A percentile compares a stretch with the other conserved stretches of the same genome.
These are phyloP conservation scores for Fraxinus ornus DNA, from an alignment of 305 asterid genomes.

Conservation along the genomic window DNA sequence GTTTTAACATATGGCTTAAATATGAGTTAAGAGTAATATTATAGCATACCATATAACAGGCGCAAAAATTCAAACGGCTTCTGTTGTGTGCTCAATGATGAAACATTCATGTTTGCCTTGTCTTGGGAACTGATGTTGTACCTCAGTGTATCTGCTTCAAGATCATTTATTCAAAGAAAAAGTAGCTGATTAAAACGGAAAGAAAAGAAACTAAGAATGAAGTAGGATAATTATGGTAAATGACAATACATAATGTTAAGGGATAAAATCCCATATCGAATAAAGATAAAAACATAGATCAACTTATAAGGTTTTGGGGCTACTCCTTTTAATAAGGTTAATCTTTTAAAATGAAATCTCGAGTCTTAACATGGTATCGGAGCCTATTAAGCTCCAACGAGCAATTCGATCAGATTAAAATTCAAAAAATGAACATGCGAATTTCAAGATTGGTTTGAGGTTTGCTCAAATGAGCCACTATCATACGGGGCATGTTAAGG, in stretches of 20 bases:
- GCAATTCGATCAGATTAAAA: not conserved
- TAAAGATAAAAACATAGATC: not conserved
- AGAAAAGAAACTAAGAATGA: not conserved
- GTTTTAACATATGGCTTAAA: not conserved
- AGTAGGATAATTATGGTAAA: not conserved
- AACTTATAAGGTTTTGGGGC: not conserved
- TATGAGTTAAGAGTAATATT: not conserved
- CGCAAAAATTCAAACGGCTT: constrained; percentile 46
- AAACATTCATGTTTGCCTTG: constrained; percentile 25
- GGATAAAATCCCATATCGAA: not conserved
- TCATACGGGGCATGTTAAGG: too few species aligned
- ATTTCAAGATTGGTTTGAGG: not conserved
- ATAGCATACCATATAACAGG: constrained; percentile 43
- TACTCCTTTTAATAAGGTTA: not conserved
- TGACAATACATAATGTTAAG: not conserved
- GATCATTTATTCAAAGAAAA: constrained; percentile 16
- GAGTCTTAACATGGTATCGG: not conserved
- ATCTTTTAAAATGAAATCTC: not conserved
- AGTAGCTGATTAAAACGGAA: not conserved
- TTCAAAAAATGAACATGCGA: not conserved
- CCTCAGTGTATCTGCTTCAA: constrained; percentile 39
- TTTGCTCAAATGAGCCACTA: not conserved
- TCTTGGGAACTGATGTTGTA: constrained; percentile 14
- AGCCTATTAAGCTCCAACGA: not conserved
- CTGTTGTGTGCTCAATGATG: constrained; percentile 32